Percentiles rank a stretch among this genome's conserved stretches.
These are phyloP conservation scores for Rutstroemia sp. DNA, from an alignment of 2,329 filamentous ascomycete genomes.

Conservation along the genomic window DNA sequence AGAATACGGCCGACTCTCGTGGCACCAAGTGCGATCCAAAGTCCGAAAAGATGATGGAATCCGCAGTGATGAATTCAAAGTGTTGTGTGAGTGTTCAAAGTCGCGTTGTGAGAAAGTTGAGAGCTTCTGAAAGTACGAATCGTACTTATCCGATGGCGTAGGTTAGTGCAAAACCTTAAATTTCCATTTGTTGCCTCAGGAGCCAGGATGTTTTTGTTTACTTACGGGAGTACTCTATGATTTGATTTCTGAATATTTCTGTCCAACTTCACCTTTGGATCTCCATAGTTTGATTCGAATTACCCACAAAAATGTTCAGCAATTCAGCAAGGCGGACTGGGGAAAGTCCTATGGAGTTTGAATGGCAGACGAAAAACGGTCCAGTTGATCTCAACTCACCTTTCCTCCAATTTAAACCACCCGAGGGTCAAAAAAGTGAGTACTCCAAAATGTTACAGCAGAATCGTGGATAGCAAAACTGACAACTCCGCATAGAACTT, in stretches of 20 bases:
- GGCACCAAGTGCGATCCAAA: too few species aligned
- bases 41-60: neutral
- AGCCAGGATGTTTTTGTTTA: slow-evolving; percentile 2
- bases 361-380: slow-evolving; percentile 47
- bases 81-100: neutral
- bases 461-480: neutral
- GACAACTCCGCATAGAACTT: neutral
- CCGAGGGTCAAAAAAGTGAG: slow-evolving; percentile 23
- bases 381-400: slow-evolving; percentile 55
- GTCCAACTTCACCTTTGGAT: neutral
- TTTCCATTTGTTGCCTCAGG: slow-evolving; percentile 10
- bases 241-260: slow-evolving; percentile 4
- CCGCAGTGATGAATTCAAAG: neutral
- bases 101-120: neutral
- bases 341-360: slow-evolving; percentile 60
- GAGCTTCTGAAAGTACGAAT: neutral
- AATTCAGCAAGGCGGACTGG: slow-evolving; percentile 48
- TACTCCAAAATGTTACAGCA: neutral
- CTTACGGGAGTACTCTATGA: neutral
- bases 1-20: too few species aligned
- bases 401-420: slow-evolving; percentile 44
- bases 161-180: slow-evolving; percentile 12
- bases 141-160: neutral
- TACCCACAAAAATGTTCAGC: slow-evolving; percentile 16
- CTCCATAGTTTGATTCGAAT: neutral